Conservation (phyloP, 805 yeast genomes). For the Starmerella apis region DNA sequence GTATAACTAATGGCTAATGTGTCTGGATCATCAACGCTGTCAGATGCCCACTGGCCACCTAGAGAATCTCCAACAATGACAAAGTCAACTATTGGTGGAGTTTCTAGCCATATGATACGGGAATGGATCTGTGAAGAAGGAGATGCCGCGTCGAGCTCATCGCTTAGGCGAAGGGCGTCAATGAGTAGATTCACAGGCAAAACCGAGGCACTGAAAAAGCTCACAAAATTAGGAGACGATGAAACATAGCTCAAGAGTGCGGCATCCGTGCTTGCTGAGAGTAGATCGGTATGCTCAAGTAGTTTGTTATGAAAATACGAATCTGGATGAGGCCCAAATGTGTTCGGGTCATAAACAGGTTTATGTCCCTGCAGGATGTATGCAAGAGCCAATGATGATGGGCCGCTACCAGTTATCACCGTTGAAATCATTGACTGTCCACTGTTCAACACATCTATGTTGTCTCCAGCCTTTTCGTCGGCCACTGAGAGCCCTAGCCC, state of each 20-base stretch:
- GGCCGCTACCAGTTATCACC: slow-evolving; percentile 28
- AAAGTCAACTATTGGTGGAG: slow-evolving; percentile 20
- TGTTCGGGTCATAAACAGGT: slow-evolving; percentile 27
- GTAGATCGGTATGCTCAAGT: slow-evolving; percentile 10
- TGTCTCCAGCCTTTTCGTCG: neutral
- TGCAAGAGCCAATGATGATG: slow-evolving; percentile 29
- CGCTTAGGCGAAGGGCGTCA: slow-evolving; percentile 27
- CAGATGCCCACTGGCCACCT: slow-evolving; percentile 32
- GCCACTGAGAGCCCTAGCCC: neutral
- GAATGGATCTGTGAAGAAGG: slow-evolving; percentile 19
- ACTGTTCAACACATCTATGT: neutral
- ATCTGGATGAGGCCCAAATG: slow-evolving; percentile 28
- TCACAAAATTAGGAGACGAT: slow-evolving; percentile 5
- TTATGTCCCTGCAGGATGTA: slow-evolving; percentile 29
- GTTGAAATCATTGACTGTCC: slow-evolving; percentile 4
- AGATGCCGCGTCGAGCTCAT: slow-evolving; percentile 23
- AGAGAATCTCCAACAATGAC: slow-evolving; percentile 27
- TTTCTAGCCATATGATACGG: slow-evolving; percentile 26
- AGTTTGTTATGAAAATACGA: slow-evolving; percentile 24
- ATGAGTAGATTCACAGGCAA: slow-evolving; percentile 26
- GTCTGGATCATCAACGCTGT: slow-evolving; percentile 16
- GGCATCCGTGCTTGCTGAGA: slow-evolving; percentile 22
- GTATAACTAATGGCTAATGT: slow-evolving; percentile 27
- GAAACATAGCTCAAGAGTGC: slow-evolving; percentile 23
- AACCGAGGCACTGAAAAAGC: slow-evolving; percentile 22